Evolutionary conservation across 2,329 filamentous ascomycete species (phyloP).

Genomic region (Emmonsiellopsis sp.): DNA sequence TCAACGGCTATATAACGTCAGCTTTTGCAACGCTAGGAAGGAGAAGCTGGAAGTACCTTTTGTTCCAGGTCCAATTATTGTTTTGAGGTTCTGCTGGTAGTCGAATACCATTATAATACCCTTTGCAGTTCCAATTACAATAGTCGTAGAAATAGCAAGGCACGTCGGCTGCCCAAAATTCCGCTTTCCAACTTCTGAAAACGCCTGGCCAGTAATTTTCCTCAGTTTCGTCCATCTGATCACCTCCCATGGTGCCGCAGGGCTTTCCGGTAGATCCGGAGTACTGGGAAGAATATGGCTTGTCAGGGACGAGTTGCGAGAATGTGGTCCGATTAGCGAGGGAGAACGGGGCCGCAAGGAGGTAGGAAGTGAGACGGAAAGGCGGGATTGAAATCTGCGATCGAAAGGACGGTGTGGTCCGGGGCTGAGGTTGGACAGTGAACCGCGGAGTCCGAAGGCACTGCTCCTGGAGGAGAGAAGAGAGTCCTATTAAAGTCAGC

Average conservation of each 20-base stretch:
- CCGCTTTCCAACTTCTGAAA: conserved; percentile 83
- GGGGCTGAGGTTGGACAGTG: conserved; percentile 59
- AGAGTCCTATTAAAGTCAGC: conserved; percentile 38
- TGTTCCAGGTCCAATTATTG: conserved; percentile 85
- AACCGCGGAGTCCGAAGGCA: conserved; percentile 58
- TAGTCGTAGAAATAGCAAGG: conserved; percentile 74
- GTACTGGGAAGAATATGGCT: conserved; percentile 56
- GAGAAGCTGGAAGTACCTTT: conserved; percentile 50
- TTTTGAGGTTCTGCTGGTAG: conserved; percentile 90
- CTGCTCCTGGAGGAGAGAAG: conserved; percentile 58
- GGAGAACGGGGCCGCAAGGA: conserved; percentile 67
- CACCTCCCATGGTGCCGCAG: conserved; percentile 87
- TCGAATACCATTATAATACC: conserved; percentile 94
- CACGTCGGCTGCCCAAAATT: conserved; percentile 91
- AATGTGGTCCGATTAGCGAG: conserved; percentile 64
- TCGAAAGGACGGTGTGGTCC: conserved; percentile 89
- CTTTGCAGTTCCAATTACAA: conserved; percentile 87
- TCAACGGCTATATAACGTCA: conserved; percentile 58
- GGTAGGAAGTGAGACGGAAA: conserved; percentile 52
- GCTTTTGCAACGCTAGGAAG: not conserved
- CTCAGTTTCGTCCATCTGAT: conserved; percentile 90
- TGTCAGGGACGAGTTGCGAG: conserved; percentile 67
- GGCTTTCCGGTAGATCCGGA: conserved; percentile 56
- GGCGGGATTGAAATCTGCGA: conserved; percentile 80
- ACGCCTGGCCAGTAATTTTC: conserved; percentile 80